Conservation (phyloP, 2,329 filamentous ascomycete species). For the Trichoderma oligosporum region DNA sequence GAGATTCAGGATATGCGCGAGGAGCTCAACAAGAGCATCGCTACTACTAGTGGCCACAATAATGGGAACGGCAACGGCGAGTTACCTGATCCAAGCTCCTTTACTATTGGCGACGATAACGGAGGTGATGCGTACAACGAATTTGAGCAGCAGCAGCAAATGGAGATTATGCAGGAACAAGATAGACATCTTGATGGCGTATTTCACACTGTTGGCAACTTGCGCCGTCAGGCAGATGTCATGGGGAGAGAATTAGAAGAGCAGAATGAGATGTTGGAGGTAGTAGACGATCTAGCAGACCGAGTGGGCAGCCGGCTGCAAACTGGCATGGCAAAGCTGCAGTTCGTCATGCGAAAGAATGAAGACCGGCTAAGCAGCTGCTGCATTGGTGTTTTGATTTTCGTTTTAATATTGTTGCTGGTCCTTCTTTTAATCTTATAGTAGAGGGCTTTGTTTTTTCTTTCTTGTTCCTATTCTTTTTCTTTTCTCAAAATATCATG, state of each 20-base stretch:
- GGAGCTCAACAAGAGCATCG: conserved; percentile 65
- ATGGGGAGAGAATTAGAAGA: conserved; percentile 97
- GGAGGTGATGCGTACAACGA: conserved; percentile 66
- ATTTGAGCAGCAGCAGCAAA: conserved; percentile 87
- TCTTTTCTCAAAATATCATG: neutral
- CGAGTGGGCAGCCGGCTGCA: conserved; percentile 81
- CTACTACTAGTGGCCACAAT: conserved; percentile 27
- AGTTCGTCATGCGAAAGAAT: conserved; percentile 79
- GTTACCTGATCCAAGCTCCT: conserved; percentile 51
- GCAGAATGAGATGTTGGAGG: conserved; percentile 82
- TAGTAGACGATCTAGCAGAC: conserved; percentile 80
- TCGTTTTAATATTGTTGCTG: conserved; percentile 81
- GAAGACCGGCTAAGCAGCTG: conserved; percentile 86
- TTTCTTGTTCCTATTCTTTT: neutral
- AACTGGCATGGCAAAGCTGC: conserved; percentile 81
- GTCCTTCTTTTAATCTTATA: conserved; percentile 68
- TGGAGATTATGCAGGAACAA: conserved; percentile 90
- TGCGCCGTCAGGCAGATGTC: conserved; percentile 84
- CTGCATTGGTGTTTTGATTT: conserved; percentile 84
- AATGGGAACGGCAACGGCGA: conserved; percentile 37
- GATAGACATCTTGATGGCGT: conserved; percentile 90
- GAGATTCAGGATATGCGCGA: conserved; percentile 88
- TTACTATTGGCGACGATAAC: conserved; percentile 51
- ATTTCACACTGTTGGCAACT: conserved; percentile 85
- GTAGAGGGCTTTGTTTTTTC: neutral